Percentiles rank a stretch among this genome's conserved stretches.
phyloP scores from a whole-genome alignment of 352 stramenopile genomes.

The Globisporangium sylvaticum region DNA sequence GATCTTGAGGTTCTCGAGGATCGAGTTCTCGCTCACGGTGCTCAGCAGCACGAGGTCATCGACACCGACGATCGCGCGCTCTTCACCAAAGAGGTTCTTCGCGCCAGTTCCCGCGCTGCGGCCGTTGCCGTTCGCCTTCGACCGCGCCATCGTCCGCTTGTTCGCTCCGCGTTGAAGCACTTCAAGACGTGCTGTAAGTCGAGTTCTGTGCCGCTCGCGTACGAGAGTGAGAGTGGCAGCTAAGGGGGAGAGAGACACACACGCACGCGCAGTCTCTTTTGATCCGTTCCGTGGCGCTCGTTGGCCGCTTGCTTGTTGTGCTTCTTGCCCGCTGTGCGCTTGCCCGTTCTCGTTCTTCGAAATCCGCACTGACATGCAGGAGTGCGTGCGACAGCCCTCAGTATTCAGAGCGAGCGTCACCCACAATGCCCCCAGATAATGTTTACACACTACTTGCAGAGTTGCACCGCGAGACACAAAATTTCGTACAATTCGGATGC shows the following conservation, averaged over 20 bases:
- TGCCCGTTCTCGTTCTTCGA: background rate
- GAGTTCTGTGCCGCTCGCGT: background rate
- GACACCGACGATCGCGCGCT: constrained; percentile 69
- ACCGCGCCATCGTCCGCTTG: constrained; percentile 9
- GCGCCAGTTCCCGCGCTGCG: background rate
- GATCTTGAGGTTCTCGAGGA: constrained; percentile 89
- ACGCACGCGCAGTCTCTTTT: background rate
- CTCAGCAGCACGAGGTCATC: constrained; percentile 80
- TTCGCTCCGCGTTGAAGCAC: background rate
- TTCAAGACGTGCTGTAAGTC: background rate
- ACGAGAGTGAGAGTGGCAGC: background rate
- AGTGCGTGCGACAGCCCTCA: background rate
- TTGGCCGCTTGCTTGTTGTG: background rate
- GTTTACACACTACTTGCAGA: background rate
- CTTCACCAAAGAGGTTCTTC: constrained; percentile 39
- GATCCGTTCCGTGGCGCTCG: background rate
- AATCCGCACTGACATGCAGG: background rate
- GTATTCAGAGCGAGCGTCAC: background rate
- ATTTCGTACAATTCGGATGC: background rate
- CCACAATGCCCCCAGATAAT: background rate
- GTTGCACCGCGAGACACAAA: background rate
- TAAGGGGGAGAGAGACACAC: background rate
- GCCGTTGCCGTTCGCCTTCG: constrained; percentile 9
- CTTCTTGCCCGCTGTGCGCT: background rate
- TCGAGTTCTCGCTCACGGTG: constrained; percentile 68